These are phyloP conservation scores for Didymella pinodella DNA, from an alignment of 2,329 filamentous ascomycete genomes.

Conservation along the genomic window DNA sequence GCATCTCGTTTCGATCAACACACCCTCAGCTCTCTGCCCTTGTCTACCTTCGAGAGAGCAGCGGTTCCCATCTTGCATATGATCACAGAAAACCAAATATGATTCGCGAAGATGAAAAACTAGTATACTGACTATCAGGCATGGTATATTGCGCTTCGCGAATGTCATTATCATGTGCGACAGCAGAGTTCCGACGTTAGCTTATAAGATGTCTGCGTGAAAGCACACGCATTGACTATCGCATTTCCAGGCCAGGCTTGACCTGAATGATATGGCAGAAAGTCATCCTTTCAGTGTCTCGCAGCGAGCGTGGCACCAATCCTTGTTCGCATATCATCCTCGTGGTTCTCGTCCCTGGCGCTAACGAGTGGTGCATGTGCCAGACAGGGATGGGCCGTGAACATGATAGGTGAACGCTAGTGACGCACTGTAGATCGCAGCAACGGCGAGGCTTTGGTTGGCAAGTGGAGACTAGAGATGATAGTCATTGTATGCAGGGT, in stretches of 20 bases:
- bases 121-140: slow-evolving; percentile 1
- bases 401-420: slow-evolving; percentile 18
- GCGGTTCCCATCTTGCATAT: neutral
- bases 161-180: neutral
- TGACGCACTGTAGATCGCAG: slow-evolving; percentile 17
- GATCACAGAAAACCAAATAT: neutral
- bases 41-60: neutral
- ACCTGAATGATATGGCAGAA: neutral
- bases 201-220: slow-evolving; percentile 5
- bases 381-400: slow-evolving; percentile 6
- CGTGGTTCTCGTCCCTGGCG: slow-evolving; percentile 12
- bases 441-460: slow-evolving; percentile 3
- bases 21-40: slow-evolving; percentile 1
- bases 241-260: neutral
- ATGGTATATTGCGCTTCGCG: neutral
- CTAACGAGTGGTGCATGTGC: slow-evolving; percentile 12
- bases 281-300: neutral
- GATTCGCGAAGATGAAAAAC: slow-evolving; percentile 7
- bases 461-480: neutral
- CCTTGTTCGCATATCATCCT: slow-evolving; percentile 4
- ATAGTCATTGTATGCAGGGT: slow-evolving; percentile 1
- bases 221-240: slow-evolving; percentile 3
- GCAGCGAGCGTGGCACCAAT: slow-evolving; percentile 10
- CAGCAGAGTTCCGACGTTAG: neutral
- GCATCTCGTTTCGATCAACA: neutral